A percentile compares a stretch with the other conserved stretches of the same genome.
Conservation (phyloP, 2,329 filamentous ascomycete genomes). For the Ambrosiella beaveri region DNA sequence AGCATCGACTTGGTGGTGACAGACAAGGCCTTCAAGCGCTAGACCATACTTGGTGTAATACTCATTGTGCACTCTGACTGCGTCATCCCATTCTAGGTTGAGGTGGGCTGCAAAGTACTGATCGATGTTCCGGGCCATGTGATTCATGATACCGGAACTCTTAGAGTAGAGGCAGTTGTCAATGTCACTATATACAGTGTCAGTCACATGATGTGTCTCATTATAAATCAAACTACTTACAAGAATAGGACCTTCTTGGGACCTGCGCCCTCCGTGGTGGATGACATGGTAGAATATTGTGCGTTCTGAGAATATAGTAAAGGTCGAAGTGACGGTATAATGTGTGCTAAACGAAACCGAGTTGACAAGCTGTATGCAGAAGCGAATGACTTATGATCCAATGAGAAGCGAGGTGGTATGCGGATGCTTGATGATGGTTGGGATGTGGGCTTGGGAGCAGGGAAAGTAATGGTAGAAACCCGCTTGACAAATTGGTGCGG, state of each 20-base stretch:
- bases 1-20: constrained; percentile 87
- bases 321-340: background rate
- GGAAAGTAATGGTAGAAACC: background rate
- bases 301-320: background rate
- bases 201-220: background rate
- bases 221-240: background rate
- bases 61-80: constrained; percentile 67
- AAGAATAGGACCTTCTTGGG: background rate
- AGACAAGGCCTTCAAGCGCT: constrained; percentile 87
- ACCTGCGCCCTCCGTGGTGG: background rate
- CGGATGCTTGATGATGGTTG: background rate
- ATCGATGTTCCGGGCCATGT: constrained; percentile 73
- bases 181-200: constrained; percentile 53
- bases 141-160: constrained; percentile 68
- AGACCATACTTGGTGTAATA: constrained; percentile 95
- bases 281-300: background rate
- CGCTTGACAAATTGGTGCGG: background rate
- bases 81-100: constrained; percentile 56
- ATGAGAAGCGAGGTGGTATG: background rate
- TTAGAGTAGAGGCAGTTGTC: constrained; percentile 94
- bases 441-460: background rate
- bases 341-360: background rate
- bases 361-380: background rate
- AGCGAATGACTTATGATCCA: background rate
- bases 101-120: constrained; percentile 51